Conservation (phyloP, 192 early-diverging fungal species). For the Phlyctochytrium arcticum region DNA sequence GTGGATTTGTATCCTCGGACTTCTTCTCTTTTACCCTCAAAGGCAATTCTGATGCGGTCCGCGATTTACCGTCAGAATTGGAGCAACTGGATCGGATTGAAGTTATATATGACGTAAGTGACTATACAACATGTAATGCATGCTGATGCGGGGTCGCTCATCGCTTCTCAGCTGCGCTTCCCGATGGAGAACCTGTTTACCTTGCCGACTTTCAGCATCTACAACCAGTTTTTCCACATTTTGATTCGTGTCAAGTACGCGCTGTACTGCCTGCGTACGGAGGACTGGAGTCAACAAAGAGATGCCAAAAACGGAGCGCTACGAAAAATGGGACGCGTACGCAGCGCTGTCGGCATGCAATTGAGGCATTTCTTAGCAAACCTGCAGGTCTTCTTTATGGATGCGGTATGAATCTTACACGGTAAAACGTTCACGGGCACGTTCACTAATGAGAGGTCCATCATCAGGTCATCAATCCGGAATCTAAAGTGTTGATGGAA, state of each 20-base stretch:
- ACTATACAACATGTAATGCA: too few relatives aligned
- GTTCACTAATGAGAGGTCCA: neutral
- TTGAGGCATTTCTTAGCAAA: slow-evolving; percentile 15
- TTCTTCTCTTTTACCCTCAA: too few relatives aligned
- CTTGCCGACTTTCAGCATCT: neutral
- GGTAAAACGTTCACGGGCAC: neutral
- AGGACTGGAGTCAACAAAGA: neutral
- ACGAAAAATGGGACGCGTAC: neutral
- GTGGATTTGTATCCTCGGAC: too few relatives aligned
- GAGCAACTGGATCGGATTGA: neutral
- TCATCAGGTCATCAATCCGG: slow-evolving; percentile 17
- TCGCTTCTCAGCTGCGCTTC: neutral
- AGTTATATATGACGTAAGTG: neutral
- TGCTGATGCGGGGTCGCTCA: too few relatives aligned
- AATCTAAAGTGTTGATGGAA: neutral
- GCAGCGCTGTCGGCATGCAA: neutral
- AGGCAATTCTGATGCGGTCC: too few relatives aligned
- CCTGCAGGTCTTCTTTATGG: slow-evolving; percentile 2
- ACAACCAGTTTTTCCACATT: neutral
- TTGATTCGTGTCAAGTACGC: slow-evolving; percentile 13
- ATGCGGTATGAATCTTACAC: neutral
- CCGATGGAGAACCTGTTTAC: slow-evolving; percentile 1
- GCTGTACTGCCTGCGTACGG: neutral
- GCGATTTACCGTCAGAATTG: too few relatives aligned
- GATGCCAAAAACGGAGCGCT: neutral